These are phyloP conservation scores for Stemphylium lycopersici DNA, from an alignment of 2,329 filamentous ascomycete genomes.

Conservation along the genomic window DNA sequence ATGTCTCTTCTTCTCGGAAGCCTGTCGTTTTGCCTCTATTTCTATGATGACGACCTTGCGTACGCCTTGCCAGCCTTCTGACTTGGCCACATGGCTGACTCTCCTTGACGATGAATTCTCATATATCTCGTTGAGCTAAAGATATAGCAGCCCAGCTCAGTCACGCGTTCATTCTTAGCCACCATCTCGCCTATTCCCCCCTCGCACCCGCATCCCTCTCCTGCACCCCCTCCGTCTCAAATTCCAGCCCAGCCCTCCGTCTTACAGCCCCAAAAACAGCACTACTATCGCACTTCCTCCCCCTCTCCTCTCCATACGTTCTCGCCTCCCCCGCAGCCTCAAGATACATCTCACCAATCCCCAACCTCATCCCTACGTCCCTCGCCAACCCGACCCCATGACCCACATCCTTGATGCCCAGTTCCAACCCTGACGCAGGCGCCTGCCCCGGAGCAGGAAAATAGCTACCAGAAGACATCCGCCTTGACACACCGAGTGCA, in stretches of 20 bases:
- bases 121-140: too few relatives aligned
- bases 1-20: conserved; percentile 29
- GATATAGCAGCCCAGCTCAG: neutral
- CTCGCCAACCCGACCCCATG: conserved; percentile 56
- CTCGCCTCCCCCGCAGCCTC: conserved; percentile 54
- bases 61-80: conserved; percentile 73
- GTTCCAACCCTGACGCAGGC: conserved; percentile 57
- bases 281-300: conserved; percentile 56
- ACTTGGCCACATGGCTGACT: conserved; percentile 70
- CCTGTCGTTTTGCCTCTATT: conserved; percentile 60
- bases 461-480: conserved; percentile 38
- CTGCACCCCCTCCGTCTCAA: conserved; percentile 51
- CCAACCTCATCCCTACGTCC: conserved; percentile 48
- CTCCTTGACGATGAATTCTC: conserved; percentile 59
- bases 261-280: conserved; percentile 59
- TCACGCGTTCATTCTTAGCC: neutral
- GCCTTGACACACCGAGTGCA: conserved; percentile 30
- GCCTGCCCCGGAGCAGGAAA: conserved; percentile 33
- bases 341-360: conserved; percentile 54
- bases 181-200: neutral
- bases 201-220: conserved; percentile 18
- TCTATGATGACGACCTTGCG: conserved; percentile 76
- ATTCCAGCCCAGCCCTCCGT: conserved; percentile 51
- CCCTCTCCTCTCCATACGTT: conserved; percentile 43
- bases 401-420: conserved; percentile 61